phyloP scores from a whole-genome alignment of 139 green algal species.

The Pleodorina starrii region DNA sequence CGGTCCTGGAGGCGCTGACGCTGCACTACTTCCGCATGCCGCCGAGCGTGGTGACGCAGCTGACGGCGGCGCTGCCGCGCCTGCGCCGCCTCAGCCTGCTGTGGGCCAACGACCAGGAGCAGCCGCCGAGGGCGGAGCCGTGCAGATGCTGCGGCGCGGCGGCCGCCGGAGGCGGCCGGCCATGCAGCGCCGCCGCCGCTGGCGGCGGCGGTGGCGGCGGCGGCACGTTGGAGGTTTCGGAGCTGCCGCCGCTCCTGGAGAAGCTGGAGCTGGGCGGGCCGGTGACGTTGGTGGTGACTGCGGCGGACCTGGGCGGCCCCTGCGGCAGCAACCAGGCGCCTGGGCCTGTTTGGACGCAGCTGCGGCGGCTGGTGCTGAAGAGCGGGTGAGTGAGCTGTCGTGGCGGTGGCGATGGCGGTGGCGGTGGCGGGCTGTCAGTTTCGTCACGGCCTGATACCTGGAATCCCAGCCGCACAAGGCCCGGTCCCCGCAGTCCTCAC shows the following conservation, averaged over 20 bases:
- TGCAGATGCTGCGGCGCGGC: background rate
- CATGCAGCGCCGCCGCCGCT: no score
- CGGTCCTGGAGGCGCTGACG: background rate
- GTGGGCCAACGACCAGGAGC: constrained; percentile 15
- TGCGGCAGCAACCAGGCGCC: background rate
- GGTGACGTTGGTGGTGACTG: background rate
- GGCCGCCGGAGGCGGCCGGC: background rate
- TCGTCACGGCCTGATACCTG: no score
- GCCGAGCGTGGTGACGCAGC: background rate
- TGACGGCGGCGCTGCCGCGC: constrained; percentile 12
- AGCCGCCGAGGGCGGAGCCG: background rate
- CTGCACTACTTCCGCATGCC: constrained; percentile 40
- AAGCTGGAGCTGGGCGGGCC: constrained; percentile 21
- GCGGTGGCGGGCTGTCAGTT: no score
- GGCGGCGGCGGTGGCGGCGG: background rate
- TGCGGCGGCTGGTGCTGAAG: constrained; percentile 14
- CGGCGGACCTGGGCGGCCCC: background rate
- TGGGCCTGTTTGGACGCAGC: background rate
- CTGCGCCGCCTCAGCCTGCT: constrained; percentile 21
- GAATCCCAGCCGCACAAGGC: no score
- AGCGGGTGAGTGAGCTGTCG: background rate
- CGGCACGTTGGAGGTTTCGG: background rate
- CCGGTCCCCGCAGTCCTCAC: no score
- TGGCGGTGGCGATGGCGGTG: no score
- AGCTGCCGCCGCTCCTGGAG: constrained; percentile 6